Conservation (phyloP, 306 rosid species). For the Lathyrus sativus region DNA sequence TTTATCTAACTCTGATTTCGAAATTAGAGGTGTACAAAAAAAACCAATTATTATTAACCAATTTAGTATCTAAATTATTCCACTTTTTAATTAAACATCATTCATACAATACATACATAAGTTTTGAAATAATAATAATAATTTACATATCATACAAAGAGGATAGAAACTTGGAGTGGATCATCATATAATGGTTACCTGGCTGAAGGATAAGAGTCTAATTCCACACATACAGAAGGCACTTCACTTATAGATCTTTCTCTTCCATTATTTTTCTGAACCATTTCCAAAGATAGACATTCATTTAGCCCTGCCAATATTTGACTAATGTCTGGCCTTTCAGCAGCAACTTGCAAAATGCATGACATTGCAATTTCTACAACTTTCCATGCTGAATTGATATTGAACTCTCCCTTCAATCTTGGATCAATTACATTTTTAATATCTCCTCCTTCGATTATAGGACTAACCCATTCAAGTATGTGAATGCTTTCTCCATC, state of each 20-base stretch:
- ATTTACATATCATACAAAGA: too few relatives aligned
- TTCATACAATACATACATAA: too few relatives aligned
- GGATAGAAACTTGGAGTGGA: too few relatives aligned
- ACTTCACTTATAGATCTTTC: background rate
- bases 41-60: too few relatives aligned
- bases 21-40: too few relatives aligned
- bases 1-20: too few relatives aligned
- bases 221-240: background rate
- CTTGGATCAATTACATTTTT: slow-evolving; percentile 36
- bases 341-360: background rate
- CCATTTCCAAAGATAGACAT: slow-evolving; percentile 34
- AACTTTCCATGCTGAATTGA: slow-evolving; percentile 36
- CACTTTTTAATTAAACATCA: too few relatives aligned
- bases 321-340: slow-evolving; percentile 42
- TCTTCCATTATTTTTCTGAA: background rate
- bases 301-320: slow-evolving; percentile 36
- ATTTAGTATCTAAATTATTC: too few relatives aligned
- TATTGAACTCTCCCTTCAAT: slow-evolving; percentile 31
- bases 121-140: too few relatives aligned
- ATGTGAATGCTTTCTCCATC: slow-evolving; percentile 18
- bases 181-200: background rate
- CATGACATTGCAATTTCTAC: slow-evolving; percentile 41
- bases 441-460: slow-evolving; percentile 40
- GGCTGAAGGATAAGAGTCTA: too few relatives aligned
- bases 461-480: slow-evolving; percentile 39